Conservation (phyloP, 2,329 filamentous ascomycete genomes). For the Nannizziopsis arthrosporioides region DNA sequence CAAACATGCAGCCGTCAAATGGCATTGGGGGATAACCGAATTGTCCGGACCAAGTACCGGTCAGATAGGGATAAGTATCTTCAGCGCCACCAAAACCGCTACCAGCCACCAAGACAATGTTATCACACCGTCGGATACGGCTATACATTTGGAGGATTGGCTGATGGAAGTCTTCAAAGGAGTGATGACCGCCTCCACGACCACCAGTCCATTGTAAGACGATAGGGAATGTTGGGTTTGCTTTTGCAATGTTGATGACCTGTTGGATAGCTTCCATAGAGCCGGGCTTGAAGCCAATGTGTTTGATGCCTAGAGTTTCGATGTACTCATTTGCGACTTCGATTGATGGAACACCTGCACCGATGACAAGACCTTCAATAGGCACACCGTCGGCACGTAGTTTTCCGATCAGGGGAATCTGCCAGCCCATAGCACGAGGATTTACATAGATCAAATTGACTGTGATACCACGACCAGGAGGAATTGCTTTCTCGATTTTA, state of each 20-base stretch:
- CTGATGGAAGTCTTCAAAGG: slow-evolving; percentile 89
- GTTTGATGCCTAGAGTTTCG: slow-evolving; percentile 79
- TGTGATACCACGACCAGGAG: slow-evolving; percentile 74
- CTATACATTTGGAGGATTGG: slow-evolving; percentile 85
- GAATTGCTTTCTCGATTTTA: slow-evolving; percentile 76
- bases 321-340: slow-evolving; percentile 92
- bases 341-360: slow-evolving; percentile 84
- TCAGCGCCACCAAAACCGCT: slow-evolving; percentile 85
- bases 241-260: slow-evolving; percentile 84
- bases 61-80: slow-evolving; percentile 86
- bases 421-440: slow-evolving; percentile 81
- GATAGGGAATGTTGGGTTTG: slow-evolving; percentile 87
- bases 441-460: slow-evolving; percentile 88
- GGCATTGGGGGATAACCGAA: slow-evolving; percentile 88
- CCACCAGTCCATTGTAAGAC: slow-evolving; percentile 92
- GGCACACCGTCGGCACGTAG: slow-evolving; percentile 76
- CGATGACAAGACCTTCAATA: slow-evolving; percentile 84
- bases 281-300: slow-evolving; percentile 89
- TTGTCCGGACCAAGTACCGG: slow-evolving; percentile 73
- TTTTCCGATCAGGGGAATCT: slow-evolving; percentile 71
- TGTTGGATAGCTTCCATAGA: slow-evolving; percentile 78
- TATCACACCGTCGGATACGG: slow-evolving; percentile 70
- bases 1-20: slow-evolving; percentile 82
- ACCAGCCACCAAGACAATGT: slow-evolving; percentile 79
- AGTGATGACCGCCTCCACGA: slow-evolving; percentile 87